Evolutionary conservation across 352 stramenopile species (phyloP).

Genomic region (Phytopythium delawarense): DNA sequence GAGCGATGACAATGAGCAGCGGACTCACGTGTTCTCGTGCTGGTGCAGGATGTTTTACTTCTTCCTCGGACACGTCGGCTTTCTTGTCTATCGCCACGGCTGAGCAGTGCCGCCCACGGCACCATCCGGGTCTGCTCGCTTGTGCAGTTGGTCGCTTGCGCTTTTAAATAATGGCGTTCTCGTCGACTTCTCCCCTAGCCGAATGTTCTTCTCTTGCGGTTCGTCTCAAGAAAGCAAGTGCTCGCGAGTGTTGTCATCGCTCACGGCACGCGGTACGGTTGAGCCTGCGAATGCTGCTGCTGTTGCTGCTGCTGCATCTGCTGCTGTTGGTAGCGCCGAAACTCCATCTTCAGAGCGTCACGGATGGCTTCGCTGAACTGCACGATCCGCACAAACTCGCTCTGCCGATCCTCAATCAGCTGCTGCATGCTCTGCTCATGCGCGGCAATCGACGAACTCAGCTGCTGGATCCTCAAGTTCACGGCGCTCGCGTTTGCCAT

Average conservation of each 20-base stretch:
- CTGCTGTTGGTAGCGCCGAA: conserved; percentile 25
- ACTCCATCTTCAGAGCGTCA: conserved; percentile 40
- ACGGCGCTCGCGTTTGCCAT: conserved; percentile 30
- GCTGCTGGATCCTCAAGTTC: conserved; percentile 31
- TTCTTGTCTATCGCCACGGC: conserved; percentile 71
- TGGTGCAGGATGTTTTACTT: conserved; percentile 75
- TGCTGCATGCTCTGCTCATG: conserved; percentile 33
- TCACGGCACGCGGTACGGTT: conserved; percentile 2
- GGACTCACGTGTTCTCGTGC: conserved; percentile 4
- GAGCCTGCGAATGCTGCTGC: conserved; percentile 11
- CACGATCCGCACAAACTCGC: conserved; percentile 66
- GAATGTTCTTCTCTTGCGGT: background rate
- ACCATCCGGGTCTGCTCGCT: background rate
- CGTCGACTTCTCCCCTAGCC: conserved; percentile 6
- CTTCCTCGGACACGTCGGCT: conserved; percentile 75
- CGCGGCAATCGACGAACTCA: conserved; percentile 42
- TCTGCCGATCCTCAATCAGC: conserved; percentile 51
- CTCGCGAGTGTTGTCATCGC: background rate
- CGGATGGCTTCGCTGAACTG: conserved; percentile 56
- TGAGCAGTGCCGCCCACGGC: conserved; percentile 12
- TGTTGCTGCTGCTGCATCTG: conserved; percentile 20
- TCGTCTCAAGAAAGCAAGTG: background rate
- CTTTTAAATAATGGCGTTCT: conserved; percentile 36
- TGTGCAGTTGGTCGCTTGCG: background rate
- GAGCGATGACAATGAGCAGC: background rate